Evolutionary conservation across 768 basidiomycete species (phyloP).

Genomic region (Leccinum uliginosum): DNA sequence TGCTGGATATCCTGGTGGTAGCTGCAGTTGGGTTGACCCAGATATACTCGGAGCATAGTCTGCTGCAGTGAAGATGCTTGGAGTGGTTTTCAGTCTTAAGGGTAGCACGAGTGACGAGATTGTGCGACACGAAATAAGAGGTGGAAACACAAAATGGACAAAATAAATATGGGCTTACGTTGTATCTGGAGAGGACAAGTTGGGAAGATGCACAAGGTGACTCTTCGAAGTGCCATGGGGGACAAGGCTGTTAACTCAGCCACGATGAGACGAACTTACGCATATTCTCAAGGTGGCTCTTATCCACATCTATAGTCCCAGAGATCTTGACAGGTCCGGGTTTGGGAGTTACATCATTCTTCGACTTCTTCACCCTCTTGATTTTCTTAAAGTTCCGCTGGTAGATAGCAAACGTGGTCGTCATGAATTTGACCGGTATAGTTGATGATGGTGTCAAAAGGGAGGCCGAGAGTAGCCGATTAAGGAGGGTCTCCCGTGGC

Average conservation of each 20-base stretch:
- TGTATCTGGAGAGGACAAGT: conserved; percentile 47
- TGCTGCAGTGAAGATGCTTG: no score
- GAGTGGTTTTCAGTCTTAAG: no score
- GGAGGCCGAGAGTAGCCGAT: conserved; percentile 81
- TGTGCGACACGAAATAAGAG: no score
- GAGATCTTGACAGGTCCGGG: no score
- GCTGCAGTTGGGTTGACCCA: no score
- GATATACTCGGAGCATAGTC: no score
- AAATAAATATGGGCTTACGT: conserved; percentile 39
- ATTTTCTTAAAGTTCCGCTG: conserved; percentile 94
- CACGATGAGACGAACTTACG: conserved; percentile 39
- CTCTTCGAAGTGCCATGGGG: conserved; percentile 60
- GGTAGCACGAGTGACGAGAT: no score
- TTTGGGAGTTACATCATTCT: no score
- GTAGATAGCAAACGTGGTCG: conserved; percentile 96
- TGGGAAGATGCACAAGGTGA: conserved; percentile 65
- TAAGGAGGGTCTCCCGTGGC: conserved; percentile 88
- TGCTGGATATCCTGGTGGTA: no score
- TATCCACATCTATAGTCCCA: conserved; percentile 98
- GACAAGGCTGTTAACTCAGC: not conserved
- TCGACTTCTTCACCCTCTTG: conserved; percentile 51
- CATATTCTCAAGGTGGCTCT: conserved; percentile 88
- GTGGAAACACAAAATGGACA: not conserved
- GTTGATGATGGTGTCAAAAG: conserved; percentile 60
- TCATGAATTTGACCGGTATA: conserved; percentile 87